Evolutionary conservation across 345 rosid species (phyloP).

Genomic region (Alliaria petiolata): DNA sequence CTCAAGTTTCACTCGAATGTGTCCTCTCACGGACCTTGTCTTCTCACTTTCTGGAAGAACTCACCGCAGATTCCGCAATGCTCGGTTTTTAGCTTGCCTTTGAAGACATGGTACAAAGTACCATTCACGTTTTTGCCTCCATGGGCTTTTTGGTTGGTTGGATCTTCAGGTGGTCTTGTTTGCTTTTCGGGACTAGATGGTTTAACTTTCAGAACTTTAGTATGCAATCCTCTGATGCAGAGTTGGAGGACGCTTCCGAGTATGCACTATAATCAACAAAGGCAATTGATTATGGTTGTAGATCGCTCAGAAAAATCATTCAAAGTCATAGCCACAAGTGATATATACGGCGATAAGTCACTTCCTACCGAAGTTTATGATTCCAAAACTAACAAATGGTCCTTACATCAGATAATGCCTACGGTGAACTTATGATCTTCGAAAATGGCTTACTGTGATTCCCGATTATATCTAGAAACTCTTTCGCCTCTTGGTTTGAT

Average conservation of each 20-base stretch:
- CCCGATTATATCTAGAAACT: constrained; percentile 81
- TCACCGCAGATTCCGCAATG: constrained; percentile 81
- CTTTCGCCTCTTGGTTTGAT: constrained; percentile 96
- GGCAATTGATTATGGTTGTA: constrained; percentile 86
- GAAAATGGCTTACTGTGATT: constrained; percentile 93
- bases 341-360: constrained; percentile 79
- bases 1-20: constrained; percentile 74
- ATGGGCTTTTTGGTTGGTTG: constrained; percentile 96
- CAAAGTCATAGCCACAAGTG: constrained; percentile 87
- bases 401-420: constrained; percentile 85
- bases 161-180: constrained; percentile 87
- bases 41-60: constrained; percentile 89
- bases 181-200: constrained; percentile 96
- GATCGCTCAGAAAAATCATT: constrained; percentile 71
- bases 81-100: constrained; percentile 85
- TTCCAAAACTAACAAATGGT: constrained; percentile 75
- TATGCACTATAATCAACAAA: constrained; percentile 85
- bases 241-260: constrained; percentile 73
- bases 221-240: constrained; percentile 91
- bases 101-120: constrained; percentile 87
- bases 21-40: constrained; percentile 82
- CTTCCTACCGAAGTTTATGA: constrained; percentile 93
- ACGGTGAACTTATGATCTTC: constrained; percentile 93
- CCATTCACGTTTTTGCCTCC: constrained; percentile 83
- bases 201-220: constrained; percentile 67